Evolutionary conservation across 257 asterid genomes (phyloP), one percentile per base, ranked within the genome.

Genomic region (Solanum megistacrolobum): DNA sequence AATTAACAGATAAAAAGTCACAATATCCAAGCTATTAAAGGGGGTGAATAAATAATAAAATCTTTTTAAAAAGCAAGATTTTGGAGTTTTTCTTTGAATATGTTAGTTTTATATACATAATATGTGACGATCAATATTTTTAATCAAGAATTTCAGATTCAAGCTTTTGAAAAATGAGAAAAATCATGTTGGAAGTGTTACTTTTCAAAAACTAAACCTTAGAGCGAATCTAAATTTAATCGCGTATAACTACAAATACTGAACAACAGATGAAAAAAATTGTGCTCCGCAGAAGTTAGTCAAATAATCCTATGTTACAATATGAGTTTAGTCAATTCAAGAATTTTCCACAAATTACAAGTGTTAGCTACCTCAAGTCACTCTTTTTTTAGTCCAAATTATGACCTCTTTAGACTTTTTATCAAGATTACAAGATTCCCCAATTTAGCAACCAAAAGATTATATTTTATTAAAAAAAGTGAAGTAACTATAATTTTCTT

Each of bases 391-490:
- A 39, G 83, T 76, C 55, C 83, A 39, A 76, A 12, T 25, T 76
- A 76, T 39, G 60, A 13, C 62, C 23, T 39, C 35, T 76, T 39
- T 39, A 76, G 60, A 39, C 35, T n/a, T 34, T 69, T 23, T 4
- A 25, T 78, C 65, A 25, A 78, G 84, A 78, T 39, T 27, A 39
- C 62, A 78, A 13, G 23, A 78, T 78, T 4, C 38, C 65, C 36
- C 84, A 4, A 75, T 41, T 78, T 78, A 78, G 36, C 84, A 78
- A 41, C 84, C 62, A 41, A 41, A 78, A 41, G 60, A 41, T 4
- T 16, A 41, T 46, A n/a, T n/a, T 23, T 78, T 36, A 75, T 36
- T 75, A 25, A 62, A 62, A 41, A 41, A 41, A 41, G 29, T 25
- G 23, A 4, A 43, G 65, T 16, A 46, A 29, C 39, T 27, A 29